A percentile compares a stretch with the other conserved stretches of the same genome.
Evolutionary conservation across 495 filamentous ascomycete species (phyloP).

Genomic region (Aspergillus cavernicola): DNA sequence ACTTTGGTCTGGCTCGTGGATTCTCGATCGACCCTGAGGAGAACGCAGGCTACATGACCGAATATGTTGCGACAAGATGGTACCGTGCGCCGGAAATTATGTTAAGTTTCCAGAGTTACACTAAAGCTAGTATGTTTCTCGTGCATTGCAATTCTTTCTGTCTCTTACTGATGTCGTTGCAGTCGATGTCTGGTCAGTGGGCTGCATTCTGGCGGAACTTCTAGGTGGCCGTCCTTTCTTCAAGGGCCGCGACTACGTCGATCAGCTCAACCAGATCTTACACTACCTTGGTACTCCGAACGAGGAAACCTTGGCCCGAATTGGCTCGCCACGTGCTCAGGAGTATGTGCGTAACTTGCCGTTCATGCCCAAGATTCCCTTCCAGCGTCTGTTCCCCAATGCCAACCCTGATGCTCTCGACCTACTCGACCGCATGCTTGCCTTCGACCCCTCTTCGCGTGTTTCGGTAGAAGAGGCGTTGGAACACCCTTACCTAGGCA

Average conservation of each 20-base stretch:
- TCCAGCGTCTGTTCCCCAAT: slow-evolving; percentile 83
- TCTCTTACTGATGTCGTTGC: slow-evolving; percentile 13
- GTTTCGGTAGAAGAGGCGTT: slow-evolving; percentile 91
- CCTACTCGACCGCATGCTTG: slow-evolving; percentile 91
- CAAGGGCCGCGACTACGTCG: slow-evolving; percentile 98
- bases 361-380: slow-evolving; percentile 89
- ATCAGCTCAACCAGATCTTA: slow-evolving; percentile 98
- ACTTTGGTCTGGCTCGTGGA: slow-evolving; percentile 93
- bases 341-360: slow-evolving; percentile 98
- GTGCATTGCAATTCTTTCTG: slow-evolving; percentile 1
- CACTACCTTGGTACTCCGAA: slow-evolving; percentile 96
- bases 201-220: slow-evolving; percentile 94
- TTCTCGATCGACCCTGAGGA: slow-evolving; percentile 97
- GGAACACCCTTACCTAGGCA: slow-evolving; percentile 91
- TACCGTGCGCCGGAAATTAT: slow-evolving; percentile 99
- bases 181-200: slow-evolving; percentile 99
- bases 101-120: slow-evolving; percentile 99
- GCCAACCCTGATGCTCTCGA: slow-evolving; percentile 96
- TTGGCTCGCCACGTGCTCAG: slow-evolving; percentile 92
- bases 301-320: slow-evolving; percentile 89
- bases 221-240: slow-evolving; percentile 97
- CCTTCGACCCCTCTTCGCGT: slow-evolving; percentile 88
- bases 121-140: slow-evolving; percentile 87
- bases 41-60: slow-evolving; percentile 99
- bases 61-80: slow-evolving; percentile 98